Evolutionary conservation across 805 yeast species (phyloP).

Genomic region (Danielia reshetovae): DNA sequence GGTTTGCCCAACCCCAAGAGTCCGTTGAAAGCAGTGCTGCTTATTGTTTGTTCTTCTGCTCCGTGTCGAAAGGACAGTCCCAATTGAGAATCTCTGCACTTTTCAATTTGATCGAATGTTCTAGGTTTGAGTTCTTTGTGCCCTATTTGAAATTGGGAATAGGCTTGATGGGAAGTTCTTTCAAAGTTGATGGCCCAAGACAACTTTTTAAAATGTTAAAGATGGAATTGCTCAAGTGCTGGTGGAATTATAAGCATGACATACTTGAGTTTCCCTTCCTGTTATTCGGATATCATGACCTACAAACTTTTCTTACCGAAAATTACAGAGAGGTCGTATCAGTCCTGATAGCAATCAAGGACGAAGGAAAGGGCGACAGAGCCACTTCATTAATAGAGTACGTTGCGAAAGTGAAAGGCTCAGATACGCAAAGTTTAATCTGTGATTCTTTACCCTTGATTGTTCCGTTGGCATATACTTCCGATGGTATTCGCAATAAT

Average conservation of each 20-base stretch:
- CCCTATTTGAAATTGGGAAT: constrained; percentile 29
- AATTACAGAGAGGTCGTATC: constrained; percentile 40
- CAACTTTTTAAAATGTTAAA: constrained; percentile 27
- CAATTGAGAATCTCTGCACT: constrained; percentile 30
- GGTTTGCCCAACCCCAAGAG: constrained; percentile 33
- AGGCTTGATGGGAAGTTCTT: constrained; percentile 15
- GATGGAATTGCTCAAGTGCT: constrained; percentile 37
- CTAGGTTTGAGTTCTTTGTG: constrained; percentile 25
- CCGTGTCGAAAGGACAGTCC: constrained; percentile 26
- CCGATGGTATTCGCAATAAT: constrained; percentile 33
- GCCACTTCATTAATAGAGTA: constrained; percentile 4
- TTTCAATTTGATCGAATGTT: constrained; percentile 41
- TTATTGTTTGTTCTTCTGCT: constrained; percentile 32
- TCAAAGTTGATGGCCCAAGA: constrained; percentile 9
- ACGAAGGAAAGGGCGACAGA: neutral
- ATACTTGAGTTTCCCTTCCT: constrained; percentile 37
- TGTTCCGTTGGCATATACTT: constrained; percentile 43
- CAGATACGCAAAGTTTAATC: constrained; percentile 18
- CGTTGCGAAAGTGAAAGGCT: constrained; percentile 12
- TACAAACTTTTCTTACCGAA: constrained; percentile 26
- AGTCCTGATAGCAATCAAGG: constrained; percentile 23
- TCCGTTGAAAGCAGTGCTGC: constrained; percentile 37
- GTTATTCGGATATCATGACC: constrained; percentile 33
- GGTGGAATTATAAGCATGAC: constrained; percentile 35
- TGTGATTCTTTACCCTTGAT: constrained; percentile 33